Percentiles rank a stretch among this genome's conserved stretches.
These are phyloP conservation scores for Pseudoneurospora amorphoporcata DNA, from an alignment of 495 filamentous ascomycete genomes.

Conservation along the genomic window DNA sequence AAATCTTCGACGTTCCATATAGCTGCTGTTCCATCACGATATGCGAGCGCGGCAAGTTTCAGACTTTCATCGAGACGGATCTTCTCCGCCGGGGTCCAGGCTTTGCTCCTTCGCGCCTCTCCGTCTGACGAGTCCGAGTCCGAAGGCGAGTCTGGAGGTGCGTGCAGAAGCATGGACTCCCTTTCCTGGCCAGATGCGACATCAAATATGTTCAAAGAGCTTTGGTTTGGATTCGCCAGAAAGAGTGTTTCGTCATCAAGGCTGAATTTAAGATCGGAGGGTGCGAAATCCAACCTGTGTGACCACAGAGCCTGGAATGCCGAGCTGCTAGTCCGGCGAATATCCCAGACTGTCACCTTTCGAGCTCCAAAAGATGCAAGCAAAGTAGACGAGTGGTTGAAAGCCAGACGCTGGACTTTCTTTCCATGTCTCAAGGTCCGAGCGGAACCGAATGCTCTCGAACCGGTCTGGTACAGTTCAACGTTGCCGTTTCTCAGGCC, in stretches of 20 bases:
- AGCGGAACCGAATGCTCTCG: conserved; percentile 1
- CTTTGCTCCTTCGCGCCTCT: not conserved
- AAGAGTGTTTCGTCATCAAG: not conserved
- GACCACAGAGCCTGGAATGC: too few species aligned
- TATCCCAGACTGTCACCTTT: conserved; percentile 2
- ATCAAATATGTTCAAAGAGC: too few species aligned
- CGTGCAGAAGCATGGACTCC: too few species aligned
- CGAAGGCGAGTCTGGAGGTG: not conserved
- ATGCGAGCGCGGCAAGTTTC: too few species aligned
- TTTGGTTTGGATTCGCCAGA: too few species aligned
- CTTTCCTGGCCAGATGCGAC: too few species aligned
- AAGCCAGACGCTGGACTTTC: conserved; percentile 2
- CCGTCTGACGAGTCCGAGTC: conserved; percentile 11
- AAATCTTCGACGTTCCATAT: too few species aligned
- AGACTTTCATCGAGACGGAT: too few species aligned
- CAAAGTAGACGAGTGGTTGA: not conserved
- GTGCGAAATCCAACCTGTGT: too few species aligned
- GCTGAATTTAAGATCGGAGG: not conserved
- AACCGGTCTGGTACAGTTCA: not conserved
- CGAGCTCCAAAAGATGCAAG: conserved; percentile 3
- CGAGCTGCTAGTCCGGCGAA: not conserved
- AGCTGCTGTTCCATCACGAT: too few species aligned
- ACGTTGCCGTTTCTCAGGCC: conserved; percentile 3
- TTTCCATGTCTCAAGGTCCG: not conserved
- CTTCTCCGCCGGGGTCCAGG: too few species aligned